Conservation (phyloP, 2,329 filamentous ascomycete species). For the Penicillium polonicum region DNA sequence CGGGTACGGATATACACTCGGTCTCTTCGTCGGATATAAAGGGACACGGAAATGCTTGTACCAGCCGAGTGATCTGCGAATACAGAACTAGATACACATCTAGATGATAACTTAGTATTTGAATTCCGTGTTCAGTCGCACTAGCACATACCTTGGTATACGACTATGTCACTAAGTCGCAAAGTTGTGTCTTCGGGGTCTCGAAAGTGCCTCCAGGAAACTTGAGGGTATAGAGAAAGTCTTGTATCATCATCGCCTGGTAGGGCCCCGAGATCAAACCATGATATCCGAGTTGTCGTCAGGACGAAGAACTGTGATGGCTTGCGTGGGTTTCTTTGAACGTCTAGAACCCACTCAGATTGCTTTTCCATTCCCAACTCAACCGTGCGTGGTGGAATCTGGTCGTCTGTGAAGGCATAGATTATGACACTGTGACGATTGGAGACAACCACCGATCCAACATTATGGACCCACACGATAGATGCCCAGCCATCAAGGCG, state of each 20-base stretch:
- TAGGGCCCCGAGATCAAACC: slow-evolving; percentile 41
- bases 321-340: slow-evolving; percentile 45
- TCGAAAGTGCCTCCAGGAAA: slow-evolving; percentile 56
- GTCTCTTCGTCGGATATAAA: slow-evolving; percentile 22
- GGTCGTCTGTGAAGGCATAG: slow-evolving; percentile 32
- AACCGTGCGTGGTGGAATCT: slow-evolving; percentile 30
- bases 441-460: slow-evolving; percentile 51
- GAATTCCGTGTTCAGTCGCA: not conserved
- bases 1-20: slow-evolving; percentile 27
- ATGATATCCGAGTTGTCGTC: slow-evolving; percentile 52
- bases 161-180: slow-evolving; percentile 36
- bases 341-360: slow-evolving; percentile 56
- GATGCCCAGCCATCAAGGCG: slow-evolving; percentile 47
- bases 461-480: slow-evolving; percentile 42
- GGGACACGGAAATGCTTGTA: slow-evolving; percentile 35
- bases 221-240: slow-evolving; percentile 38
- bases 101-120: slow-evolving; percentile 19
- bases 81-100: slow-evolving; percentile 42
- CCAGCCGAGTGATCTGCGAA: slow-evolving; percentile 39
- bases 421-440: slow-evolving; percentile 47
- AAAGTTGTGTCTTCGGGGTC: slow-evolving; percentile 55
- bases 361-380: slow-evolving; percentile 37
- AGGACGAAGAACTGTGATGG: slow-evolving; percentile 52
- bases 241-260: slow-evolving; percentile 18
- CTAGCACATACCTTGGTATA: slow-evolving; percentile 32